These are phyloP conservation scores for Salisapilia sapeloensis DNA, from an alignment of 352 stramenopile species.

Conservation along the genomic window DNA sequence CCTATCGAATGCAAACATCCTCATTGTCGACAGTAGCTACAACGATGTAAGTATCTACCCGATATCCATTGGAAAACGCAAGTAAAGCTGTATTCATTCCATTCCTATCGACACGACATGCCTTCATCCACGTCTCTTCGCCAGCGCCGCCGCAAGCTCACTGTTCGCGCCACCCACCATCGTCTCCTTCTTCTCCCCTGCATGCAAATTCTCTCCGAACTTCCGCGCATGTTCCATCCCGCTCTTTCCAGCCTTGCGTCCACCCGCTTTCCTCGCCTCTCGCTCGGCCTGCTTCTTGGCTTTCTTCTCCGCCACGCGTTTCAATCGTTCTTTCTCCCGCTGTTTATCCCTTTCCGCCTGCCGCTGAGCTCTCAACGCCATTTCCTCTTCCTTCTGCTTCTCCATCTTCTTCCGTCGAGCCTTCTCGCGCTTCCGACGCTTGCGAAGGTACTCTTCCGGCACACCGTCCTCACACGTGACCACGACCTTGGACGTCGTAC, in stretches of 20 bases:
- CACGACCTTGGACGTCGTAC: conserved; percentile 19
- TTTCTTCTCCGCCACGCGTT: conserved; percentile 72
- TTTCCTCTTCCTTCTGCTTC: conserved; percentile 50
- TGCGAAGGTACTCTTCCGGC: conserved; percentile 72
- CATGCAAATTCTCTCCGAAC: conserved; percentile 44
- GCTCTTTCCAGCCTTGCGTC: conserved; percentile 21
- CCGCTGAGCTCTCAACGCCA: conserved; percentile 45
- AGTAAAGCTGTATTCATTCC: too few relatives aligned
- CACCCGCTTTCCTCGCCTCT: conserved; percentile 18
- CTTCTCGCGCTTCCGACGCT: conserved; percentile 72
- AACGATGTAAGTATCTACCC: too few relatives aligned
- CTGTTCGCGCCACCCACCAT: conserved; percentile 50
- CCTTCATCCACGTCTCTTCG: conserved; percentile 27
- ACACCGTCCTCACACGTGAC: conserved; percentile 50
- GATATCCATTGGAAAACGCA: too few relatives aligned
- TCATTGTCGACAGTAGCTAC: too few relatives aligned
- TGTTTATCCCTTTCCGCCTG: conserved; percentile 43
- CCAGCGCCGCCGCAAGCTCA: conserved; percentile 65
- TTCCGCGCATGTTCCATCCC: conserved; percentile 47
- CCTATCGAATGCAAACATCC: too few relatives aligned
- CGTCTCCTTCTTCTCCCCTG: conserved; percentile 5
- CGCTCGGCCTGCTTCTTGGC: conserved; percentile 73
- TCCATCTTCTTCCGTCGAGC: conserved; percentile 57
- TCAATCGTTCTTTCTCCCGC: conserved; percentile 54
- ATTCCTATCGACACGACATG: background rate